These are phyloP conservation scores for Pichia sp. DNA, from an alignment of 1,139 yeast genomes.

Conservation along the genomic window DNA sequence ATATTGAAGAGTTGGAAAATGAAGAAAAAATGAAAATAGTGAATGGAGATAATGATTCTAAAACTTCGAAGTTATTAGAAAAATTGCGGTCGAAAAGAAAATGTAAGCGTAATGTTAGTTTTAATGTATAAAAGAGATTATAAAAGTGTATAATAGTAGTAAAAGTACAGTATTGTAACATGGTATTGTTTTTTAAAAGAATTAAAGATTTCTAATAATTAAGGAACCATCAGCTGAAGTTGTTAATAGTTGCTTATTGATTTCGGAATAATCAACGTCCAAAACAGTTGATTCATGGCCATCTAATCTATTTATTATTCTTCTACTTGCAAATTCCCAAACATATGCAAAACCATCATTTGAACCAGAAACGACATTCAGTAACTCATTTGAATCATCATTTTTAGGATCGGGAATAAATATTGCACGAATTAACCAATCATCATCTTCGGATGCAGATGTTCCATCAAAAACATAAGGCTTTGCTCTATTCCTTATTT, in stretches of 20 bases:
- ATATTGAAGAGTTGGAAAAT: slow-evolving; percentile 4
- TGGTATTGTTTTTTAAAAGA: not conserved
- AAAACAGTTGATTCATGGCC: slow-evolving; percentile 63
- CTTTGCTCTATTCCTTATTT: slow-evolving; percentile 34
- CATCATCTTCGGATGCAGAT: slow-evolving; percentile 48
- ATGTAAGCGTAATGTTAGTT: slow-evolving; percentile 19
- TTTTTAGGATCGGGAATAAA: slow-evolving; percentile 28
- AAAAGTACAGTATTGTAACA: too few species aligned
- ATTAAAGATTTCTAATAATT: slow-evolving; percentile 35
- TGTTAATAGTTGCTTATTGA: slow-evolving; percentile 37
- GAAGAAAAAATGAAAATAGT: not conserved
- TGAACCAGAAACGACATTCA: slow-evolving; percentile 41
- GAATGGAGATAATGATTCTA: not conserved
- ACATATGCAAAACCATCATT: slow-evolving; percentile 51
- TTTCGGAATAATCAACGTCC: slow-evolving; percentile 46
- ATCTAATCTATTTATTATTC: slow-evolving; percentile 40
- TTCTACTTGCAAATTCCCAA: slow-evolving; percentile 56
- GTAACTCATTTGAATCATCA: slow-evolving; percentile 14
- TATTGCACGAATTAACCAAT: slow-evolving; percentile 43
- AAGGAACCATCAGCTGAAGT: slow-evolving; percentile 47
- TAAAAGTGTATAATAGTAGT: not conserved
- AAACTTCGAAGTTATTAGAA: slow-evolving; percentile 11
- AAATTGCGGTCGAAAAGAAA: slow-evolving; percentile 15
- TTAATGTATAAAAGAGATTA: slow-evolving; percentile 8
- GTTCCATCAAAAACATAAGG: slow-evolving; percentile 55